Percentiles rank a stretch among this genome's conserved stretches.
phyloP scores from a whole-genome alignment of 2,329 filamentous ascomycete species.

The Akanthomyces dipterigenus region DNA sequence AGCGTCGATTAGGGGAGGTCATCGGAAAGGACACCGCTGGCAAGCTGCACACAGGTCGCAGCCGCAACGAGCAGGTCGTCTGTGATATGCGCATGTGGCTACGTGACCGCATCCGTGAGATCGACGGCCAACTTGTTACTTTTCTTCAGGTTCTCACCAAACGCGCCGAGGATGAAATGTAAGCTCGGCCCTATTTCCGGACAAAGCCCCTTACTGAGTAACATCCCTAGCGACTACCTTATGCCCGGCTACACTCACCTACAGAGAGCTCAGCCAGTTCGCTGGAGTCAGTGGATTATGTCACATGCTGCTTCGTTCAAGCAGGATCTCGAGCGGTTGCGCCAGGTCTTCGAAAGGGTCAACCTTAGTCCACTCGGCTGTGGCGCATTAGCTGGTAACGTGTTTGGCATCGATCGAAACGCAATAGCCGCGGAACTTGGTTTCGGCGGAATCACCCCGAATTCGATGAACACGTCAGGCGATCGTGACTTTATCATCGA shows the following conservation, averaged over 20 bases:
- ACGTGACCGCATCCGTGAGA: slow-evolving; percentile 61
- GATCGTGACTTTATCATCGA: slow-evolving; percentile 70
- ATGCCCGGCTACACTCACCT: slow-evolving; percentile 90
- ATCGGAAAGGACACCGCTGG: slow-evolving; percentile 80
- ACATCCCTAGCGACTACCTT: slow-evolving; percentile 45
- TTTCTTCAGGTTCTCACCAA: slow-evolving; percentile 63
- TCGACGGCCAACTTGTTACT: slow-evolving; percentile 62
- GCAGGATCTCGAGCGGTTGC: slow-evolving; percentile 68
- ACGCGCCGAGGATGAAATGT: slow-evolving; percentile 66
- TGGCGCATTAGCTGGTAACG: slow-evolving; percentile 22
- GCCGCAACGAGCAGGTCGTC: slow-evolving; percentile 83
- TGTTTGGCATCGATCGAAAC: slow-evolving; percentile 25
- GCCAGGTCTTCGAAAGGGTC: slow-evolving; percentile 66
- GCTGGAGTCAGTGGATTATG: slow-evolving; percentile 78
- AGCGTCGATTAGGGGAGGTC: slow-evolving; percentile 70
- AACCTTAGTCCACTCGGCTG: slow-evolving; percentile 51
- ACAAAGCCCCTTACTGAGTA: slow-evolving; percentile 12
- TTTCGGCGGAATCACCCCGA: slow-evolving; percentile 61
- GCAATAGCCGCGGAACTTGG: slow-evolving; percentile 54
- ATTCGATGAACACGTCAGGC: slow-evolving; percentile 63
- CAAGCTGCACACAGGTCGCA: slow-evolving; percentile 83
- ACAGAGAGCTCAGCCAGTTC: slow-evolving; percentile 72
- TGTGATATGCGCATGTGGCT: slow-evolving; percentile 90
- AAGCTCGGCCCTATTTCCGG: slow-evolving; percentile 11
- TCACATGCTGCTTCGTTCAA: slow-evolving; percentile 67